These are phyloP conservation scores for Cryptococcus sp. DNA, from an alignment of 1,284 basidiomycete species.

Conservation along the genomic window DNA sequence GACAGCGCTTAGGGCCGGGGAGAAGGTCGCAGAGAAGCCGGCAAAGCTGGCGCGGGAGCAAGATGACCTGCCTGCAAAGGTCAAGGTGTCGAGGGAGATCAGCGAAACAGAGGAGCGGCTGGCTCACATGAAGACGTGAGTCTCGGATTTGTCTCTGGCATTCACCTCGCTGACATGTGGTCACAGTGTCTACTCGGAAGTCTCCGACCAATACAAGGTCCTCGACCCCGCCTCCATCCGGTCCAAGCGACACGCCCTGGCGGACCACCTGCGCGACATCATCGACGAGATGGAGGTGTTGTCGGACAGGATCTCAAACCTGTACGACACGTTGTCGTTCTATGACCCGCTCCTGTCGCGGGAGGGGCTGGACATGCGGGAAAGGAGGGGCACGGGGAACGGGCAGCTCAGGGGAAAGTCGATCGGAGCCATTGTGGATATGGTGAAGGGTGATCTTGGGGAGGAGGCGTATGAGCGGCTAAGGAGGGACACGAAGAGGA, in stretches of 20 bases:
- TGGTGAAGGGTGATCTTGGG: slow-evolving; percentile 36
- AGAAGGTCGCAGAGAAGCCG: too few species aligned
- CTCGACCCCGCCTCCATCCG: slow-evolving; percentile 79
- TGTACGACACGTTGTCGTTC: slow-evolving; percentile 73
- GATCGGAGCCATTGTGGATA: slow-evolving; percentile 36
- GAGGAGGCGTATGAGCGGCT: slow-evolving; percentile 37
- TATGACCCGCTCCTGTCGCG: slow-evolving; percentile 54
- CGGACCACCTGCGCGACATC: slow-evolving; percentile 79
- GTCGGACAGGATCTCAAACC: slow-evolving; percentile 81
- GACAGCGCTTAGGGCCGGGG: too few species aligned
- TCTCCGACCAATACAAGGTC: slow-evolving; percentile 82
- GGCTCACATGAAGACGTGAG: slow-evolving; percentile 79
- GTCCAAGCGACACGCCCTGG: slow-evolving; percentile 71
- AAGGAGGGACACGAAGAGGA: slow-evolving; percentile 25
- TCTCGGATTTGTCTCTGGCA: slow-evolving; percentile 6
- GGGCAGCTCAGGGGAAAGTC: slow-evolving; percentile 17
- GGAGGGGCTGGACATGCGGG: background rate
- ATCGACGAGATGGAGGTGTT: slow-evolving; percentile 84
- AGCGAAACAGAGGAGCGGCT: slow-evolving; percentile 86
- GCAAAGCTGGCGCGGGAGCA: slow-evolving; percentile 25
- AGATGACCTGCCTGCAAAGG: slow-evolving; percentile 68
- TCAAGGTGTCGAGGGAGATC: slow-evolving; percentile 71
- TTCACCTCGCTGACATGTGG: background rate
- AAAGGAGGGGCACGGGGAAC: slow-evolving; percentile 3
- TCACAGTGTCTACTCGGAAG: slow-evolving; percentile 73